Percentiles rank a stretch among this genome's conserved stretches.
Conservation (phyloP, 208 protist species). For the Leptomonas seymouri region DNA sequence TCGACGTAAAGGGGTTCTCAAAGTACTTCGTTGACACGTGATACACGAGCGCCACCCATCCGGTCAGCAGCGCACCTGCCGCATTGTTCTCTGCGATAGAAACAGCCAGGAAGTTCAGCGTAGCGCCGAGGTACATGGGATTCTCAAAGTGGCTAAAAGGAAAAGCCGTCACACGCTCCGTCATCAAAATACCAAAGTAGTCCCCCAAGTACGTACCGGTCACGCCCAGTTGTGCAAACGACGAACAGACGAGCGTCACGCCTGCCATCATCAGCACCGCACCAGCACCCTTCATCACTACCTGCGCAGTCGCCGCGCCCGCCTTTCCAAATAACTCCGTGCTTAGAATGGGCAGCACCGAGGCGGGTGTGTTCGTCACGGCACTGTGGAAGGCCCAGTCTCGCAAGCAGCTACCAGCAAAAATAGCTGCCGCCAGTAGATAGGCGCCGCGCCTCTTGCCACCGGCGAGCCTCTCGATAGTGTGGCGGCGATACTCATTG, state of each 20-base stretch:
- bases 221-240: constrained; percentile 82
- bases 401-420: constrained; percentile 56
- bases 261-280: constrained; percentile 52
- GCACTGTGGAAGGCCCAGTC: constrained; percentile 79
- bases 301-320: not conserved
- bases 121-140: constrained; percentile 95
- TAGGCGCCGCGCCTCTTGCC: constrained; percentile 78
- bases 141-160: constrained; percentile 93
- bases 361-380: constrained; percentile 44
- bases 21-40: constrained; percentile 85
- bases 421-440: constrained; percentile 85
- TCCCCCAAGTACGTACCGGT: constrained; percentile 95
- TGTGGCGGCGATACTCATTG: constrained; percentile 85
- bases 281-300: constrained; percentile 27
- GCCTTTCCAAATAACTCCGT: constrained; percentile 2
- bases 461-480: constrained; percentile 57
- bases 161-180: constrained; percentile 88
- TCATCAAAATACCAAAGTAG: constrained; percentile 95
- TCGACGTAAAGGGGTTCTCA: constrained; percentile 89
- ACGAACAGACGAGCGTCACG: constrained; percentile 69
- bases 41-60: constrained; percentile 85
- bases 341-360: constrained; percentile 34
- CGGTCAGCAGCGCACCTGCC: constrained; percentile 77
- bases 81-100: constrained; percentile 63
- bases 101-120: constrained; percentile 86